Base-by-base conservation (phyloP, 2,329 filamentous ascomycete genomes). In the Magnaporthales sp. region DNA sequence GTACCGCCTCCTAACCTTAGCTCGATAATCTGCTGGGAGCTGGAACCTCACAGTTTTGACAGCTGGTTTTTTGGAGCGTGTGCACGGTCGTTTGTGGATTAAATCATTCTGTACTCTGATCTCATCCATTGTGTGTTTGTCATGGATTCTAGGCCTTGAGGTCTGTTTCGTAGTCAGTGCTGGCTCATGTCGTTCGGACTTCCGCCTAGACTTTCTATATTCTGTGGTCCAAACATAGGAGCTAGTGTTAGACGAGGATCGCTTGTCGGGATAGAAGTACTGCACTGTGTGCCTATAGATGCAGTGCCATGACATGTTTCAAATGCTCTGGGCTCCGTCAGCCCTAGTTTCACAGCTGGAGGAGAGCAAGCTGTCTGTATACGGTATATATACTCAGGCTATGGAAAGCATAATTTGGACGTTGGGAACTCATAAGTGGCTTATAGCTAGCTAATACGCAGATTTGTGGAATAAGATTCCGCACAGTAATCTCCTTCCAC, bases 221-320 rank as follows among this genome's bases (percentile, higher is more conserved):
- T 58, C 54, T 58, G 54, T 58, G 54, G 54, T 58, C 24, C 54
- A 26, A 58, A 58, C 22, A 58, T 58, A 58, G 54, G n/a, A 58
- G 54, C 54, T 58, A 58, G 24, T 26, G 24, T 58, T 26, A 58
- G 54, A 58, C n/a, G 54, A 58, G 54, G n/a, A 26, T 58, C 54
- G 54, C 54, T 58, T 58, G 54, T 58, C 54, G 54, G n/a, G 24
- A 58, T 58, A 58, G 54, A 58, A 58, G 22, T 58, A 58, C 54
- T 58, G 54, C 54, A 58, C 54, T 58, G 54, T 58, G 54, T 58
- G 54, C 54, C 54, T 58, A 26, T 58, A 58, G 8, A 58, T 58
- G 54, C 54, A 58, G 54, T 58, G 54, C 54, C 54, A 58, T 22
- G 54, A 58, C 54, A 58, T 58, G 24, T n/a, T 58, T 58, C 54